Base-by-base conservation (phyloP, 768 basidiomycete genomes). In the Boletus sp. region DNA sequence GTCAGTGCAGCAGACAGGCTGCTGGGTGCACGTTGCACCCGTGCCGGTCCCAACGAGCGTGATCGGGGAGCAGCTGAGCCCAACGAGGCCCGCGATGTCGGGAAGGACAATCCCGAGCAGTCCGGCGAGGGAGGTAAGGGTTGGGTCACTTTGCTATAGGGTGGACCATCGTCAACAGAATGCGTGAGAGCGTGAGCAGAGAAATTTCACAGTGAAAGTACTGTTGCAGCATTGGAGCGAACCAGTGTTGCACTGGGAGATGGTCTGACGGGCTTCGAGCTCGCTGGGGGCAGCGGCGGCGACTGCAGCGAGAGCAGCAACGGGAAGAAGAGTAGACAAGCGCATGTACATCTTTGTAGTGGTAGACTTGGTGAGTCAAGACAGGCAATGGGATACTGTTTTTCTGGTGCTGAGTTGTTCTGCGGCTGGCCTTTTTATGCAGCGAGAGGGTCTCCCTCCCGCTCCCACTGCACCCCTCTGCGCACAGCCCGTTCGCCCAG, bases 1-100 rank as follows among this genome's bases (percentile, higher is more conserved):
- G 4, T 32, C 44, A 14, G 34, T 44, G 54, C 63, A 64, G 35
- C 63, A 64, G 30, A 64, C 56, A 0, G 63, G 41, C 23, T 58
- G 34, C 19, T 41, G 33, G 10, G 25, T 35, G 48, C 63, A 64
- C 1, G 11, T 1, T 1, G 41, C n/a, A 14, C 45, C n/a, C 3
- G 13, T 23, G 4, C 23, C 21, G 0, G 38, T 21, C 1, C 52
- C 50, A 1, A 44, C 3, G 1, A 1, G 23, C 2, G 47, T 51
- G 42, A 51, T 29, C 0, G 59, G 41, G 32, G 10, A 7, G 35
- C 62, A 64, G 7, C 7, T 7, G 5, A 49, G 7, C 23, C 55
- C 62, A 9, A 61, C 35, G 4, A 47, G 42, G 23, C 55, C 58
- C 1, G 9, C 1, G 13, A 35, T 1, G 4, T 2, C 3, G 7